phyloP scores from a whole-genome alignment of 495 filamentous ascomycete genomes.

The Aspergillus haitiensis region DNA sequence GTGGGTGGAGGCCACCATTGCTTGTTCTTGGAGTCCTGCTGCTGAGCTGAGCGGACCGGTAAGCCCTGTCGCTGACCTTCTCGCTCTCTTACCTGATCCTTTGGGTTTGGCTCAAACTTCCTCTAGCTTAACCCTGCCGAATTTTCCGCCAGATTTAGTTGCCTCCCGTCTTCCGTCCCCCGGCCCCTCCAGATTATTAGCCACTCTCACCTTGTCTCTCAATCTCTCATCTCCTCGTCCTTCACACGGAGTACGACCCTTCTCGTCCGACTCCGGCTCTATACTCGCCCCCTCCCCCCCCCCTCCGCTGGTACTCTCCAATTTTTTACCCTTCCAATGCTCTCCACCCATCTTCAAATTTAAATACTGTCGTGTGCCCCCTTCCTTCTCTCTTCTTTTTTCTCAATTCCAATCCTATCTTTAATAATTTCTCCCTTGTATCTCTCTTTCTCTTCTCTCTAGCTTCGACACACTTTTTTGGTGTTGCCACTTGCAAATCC shows the following conservation, averaged over 20 bases:
- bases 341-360: slow-evolving; percentile 20
- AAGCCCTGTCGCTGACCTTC: too few species aligned
- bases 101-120: slow-evolving; percentile 9
- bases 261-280: slow-evolving; percentile 42
- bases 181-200: background rate
- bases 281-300: slow-evolving; percentile 21
- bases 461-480: slow-evolving; percentile 2
- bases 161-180: slow-evolving; percentile 10
- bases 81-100: background rate
- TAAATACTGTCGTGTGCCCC: slow-evolving; percentile 24
- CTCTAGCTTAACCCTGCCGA: slow-evolving; percentile 10
- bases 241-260: background rate
- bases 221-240: slow-evolving; percentile 7
- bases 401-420: slow-evolving; percentile 9
- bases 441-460: slow-evolving; percentile 1
- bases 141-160: slow-evolving; percentile 19
- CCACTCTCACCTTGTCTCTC: background rate
- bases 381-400: slow-evolving; percentile 10
- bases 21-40: background rate
- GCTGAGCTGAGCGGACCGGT: too few species aligned
- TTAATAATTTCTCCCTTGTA: slow-evolving; percentile 7
- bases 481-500: background rate
- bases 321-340: slow-evolving; percentile 8
- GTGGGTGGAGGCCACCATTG: background rate
- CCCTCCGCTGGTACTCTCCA: slow-evolving; percentile 5